Conservation (phyloP, 441 rosid species). For the Adansonia grandidieri region DNA sequence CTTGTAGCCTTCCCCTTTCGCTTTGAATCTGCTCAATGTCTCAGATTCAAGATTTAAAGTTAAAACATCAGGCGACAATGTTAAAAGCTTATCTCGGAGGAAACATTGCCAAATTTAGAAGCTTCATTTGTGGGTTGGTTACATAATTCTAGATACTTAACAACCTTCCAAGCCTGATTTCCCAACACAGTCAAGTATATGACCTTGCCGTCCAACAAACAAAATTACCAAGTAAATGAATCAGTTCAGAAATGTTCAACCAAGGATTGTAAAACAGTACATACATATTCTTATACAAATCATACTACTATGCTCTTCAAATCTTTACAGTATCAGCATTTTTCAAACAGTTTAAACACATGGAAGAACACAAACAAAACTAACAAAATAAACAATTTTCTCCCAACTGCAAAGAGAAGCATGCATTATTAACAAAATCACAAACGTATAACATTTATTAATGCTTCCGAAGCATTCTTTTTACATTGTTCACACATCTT, state of each 20-base stretch:
- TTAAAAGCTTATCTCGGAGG: background rate
- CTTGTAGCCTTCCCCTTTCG: background rate
- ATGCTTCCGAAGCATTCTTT: slow-evolving; percentile 8
- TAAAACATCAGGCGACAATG: background rate
- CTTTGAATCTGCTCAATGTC: background rate
- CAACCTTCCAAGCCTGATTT: slow-evolving; percentile 4
- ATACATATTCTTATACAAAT: background rate
- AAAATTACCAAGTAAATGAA: slow-evolving; percentile 15
- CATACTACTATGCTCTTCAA: background rate
- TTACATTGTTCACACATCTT: background rate
- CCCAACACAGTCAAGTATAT: background rate
- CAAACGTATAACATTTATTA: background rate
- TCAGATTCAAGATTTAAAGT: slow-evolving; percentile 4
- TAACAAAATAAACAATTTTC: background rate
- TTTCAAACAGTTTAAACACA: background rate
- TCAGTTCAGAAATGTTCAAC: background rate
- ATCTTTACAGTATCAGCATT: background rate
- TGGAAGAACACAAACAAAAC: background rate
- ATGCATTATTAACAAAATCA: background rate
- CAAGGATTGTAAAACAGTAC: background rate
- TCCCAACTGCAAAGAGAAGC: background rate
- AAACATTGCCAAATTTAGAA: background rate
- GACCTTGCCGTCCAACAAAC: background rate
- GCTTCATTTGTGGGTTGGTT: background rate
- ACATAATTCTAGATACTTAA: background rate